Base-by-base conservation (phyloP, 805 yeast species). In the Ascoidea tarda region DNA sequence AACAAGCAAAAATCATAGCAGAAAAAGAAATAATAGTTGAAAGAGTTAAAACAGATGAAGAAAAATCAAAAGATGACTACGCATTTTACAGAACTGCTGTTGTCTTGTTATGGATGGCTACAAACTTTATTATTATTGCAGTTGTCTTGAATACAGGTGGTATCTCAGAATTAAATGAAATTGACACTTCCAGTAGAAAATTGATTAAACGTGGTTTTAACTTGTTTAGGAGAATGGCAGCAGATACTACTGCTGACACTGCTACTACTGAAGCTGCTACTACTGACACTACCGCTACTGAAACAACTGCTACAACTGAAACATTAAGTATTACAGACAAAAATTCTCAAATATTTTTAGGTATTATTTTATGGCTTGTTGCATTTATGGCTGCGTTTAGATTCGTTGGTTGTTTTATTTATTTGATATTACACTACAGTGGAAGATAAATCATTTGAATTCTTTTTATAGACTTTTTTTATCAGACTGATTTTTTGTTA, bases 141-240 rank as follows among this genome's bases (percentile, higher is more conserved):
- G 75, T 89, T n/a, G 96, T 93, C 4, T 74, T 89, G 55, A 87
- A 87, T 54, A 79, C 90, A 1, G 96, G 91, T 50, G 96, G 96
- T 5, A 63, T 72, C 51, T 65, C 68, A 16, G 42, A 38, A 16
- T 2, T 51, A 16, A 55, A 74, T 42, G 33, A 38, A 16, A 57
- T 47, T 5, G 14, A 50, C 14, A 64, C 69, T 5, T 38, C 44
- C 2, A 38, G 14, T 38, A 38, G 14, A 47, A 10, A 16, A 21
- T 8, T 14, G 28, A 8, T 14, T 31, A 16, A 14, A 16, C 6
- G 16, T 16, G 32, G 49, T 2, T 47, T 38, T 38, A 14, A 38
- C 8, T 38, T 38, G 8, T 8, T 38, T 8, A 38, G 14, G 14
- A 38, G 44, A 38, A 38, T 38, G 44, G 44, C 44, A 10, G 44